phyloP scores from a whole-genome alignment of 257 asterid genomes.

The Asclepias syriaca region DNA sequence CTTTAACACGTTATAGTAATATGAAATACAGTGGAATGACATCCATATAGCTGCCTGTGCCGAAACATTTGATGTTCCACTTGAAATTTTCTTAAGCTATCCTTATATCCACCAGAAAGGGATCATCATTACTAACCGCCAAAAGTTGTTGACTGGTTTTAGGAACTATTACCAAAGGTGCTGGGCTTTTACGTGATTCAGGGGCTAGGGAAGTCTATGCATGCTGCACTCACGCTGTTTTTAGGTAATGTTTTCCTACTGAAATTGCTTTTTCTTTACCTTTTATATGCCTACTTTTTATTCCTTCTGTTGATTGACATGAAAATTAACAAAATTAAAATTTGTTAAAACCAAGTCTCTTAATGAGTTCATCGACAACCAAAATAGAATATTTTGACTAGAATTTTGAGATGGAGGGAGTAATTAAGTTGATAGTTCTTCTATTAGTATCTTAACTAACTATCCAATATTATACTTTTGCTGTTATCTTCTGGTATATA shows the following conservation, averaged over 20 bases:
- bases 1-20: not conserved
- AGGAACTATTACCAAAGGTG: slow-evolving; percentile 97
- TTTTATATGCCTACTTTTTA: not conserved
- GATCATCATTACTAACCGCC: slow-evolving; percentile 4
- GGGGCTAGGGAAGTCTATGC: slow-evolving; percentile 99
- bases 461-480: not conserved
- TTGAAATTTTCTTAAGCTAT: not conserved
- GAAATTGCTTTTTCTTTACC: not conserved
- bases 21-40: not conserved
- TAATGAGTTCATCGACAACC: not conserved
- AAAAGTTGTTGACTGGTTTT: slow-evolving; percentile 26
- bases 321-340: no score
- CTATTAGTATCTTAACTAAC: no score
- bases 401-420: no score
- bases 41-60: not conserved
- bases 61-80: not conserved
- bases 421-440: no score
- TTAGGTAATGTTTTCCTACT: slow-evolving; percentile 43
- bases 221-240: slow-evolving; percentile 91
- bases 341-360: no score
- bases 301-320: no score
- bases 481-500: not conserved
- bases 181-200: slow-evolving; percentile 77
- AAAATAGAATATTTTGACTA: no score
- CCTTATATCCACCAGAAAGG: not conserved